These are phyloP conservation scores for Davidsoniella virescens DNA, from an alignment of 2,329 filamentous ascomycete genomes.

Conservation along the genomic window DNA sequence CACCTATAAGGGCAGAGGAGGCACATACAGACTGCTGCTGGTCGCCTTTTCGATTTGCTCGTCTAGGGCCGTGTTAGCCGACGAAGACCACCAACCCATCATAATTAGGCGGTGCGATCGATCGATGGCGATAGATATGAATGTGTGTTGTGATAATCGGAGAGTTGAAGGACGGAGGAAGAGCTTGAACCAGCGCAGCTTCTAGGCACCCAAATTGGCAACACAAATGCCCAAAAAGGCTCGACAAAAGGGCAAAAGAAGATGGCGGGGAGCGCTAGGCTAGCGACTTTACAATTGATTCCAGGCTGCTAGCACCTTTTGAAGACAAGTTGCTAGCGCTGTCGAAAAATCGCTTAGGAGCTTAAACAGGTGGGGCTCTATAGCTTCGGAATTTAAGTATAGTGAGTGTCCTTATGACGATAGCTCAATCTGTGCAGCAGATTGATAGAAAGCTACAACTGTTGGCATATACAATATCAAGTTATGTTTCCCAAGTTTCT, in stretches of 20 bases:
- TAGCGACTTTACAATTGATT: neutral
- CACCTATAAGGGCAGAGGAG: neutral
- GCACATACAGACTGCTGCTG: constrained; percentile 68
- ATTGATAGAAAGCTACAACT: no score
- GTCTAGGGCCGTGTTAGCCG: constrained; percentile 77
- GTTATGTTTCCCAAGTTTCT: no score
- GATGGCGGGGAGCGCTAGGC: neutral
- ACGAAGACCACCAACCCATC: constrained; percentile 96
- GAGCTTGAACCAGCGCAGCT: neutral
- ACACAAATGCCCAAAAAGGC: neutral
- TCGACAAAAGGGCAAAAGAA: neutral
- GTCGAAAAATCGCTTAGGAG: no score
- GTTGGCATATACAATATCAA: no score
- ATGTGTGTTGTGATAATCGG: neutral
- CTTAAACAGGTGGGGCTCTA: no score
- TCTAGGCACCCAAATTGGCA: neutral
- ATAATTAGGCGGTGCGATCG: constrained; percentile 25
- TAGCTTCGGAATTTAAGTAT: no score
- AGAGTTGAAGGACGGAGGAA: neutral
- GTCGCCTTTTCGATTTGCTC: constrained; percentile 95
- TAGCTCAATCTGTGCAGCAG: no score
- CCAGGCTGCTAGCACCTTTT: no score
- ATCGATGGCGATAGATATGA: neutral
- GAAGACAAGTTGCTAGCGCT: no score
- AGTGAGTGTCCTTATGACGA: no score